Base-by-base conservation (phyloP, 2,329 filamentous ascomycete species). In the Epichloe elymi region DNA sequence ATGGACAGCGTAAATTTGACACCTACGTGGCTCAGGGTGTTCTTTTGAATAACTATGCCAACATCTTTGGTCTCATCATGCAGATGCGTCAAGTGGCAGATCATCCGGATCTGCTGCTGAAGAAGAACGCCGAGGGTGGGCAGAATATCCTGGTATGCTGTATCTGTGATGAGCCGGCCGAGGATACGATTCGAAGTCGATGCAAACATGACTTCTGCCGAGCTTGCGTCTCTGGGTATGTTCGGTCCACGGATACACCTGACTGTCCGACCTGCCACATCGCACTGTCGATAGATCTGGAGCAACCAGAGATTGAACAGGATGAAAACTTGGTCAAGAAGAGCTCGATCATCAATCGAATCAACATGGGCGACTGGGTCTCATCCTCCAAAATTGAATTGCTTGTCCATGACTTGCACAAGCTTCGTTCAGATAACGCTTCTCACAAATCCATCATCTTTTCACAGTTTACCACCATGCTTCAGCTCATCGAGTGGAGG, bases 1-100 rank as follows among this genome's bases (percentile, higher is more conserved):
- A 87, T 63, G 85, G 87, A 7, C 80, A 84, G 53, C 85, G 93
- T 54, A 83, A 89, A 60, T 98, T 97, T 58, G 88, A 97, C 62
- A 97, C 90, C 0, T 98, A 97, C 58, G 93, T 97, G 38, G 85
- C 88, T 17, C 87, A 89, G 56, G 90, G 89, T 71, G 91, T 97
- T 19, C 81, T 98, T 67, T 78, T 98, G 54, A 89, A 97, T 74
- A 95, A 96, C 64, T 97, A 97, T 59, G 93, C 93, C 71, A 98
- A 98, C 65, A 97, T 98, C 57, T 98, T 98, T 61, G 91, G 90
- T 63, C 77, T 98, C 51, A 96, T 98, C 63, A 97, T 97, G 88
- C 90, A 95, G 67, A 97, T 98, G 91, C 85, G 93, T 51, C 93
- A 98, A 70, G 88, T 96, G 26, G 89, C 93, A 7, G 93, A 98